Percentiles rank a stretch among this genome's conserved stretches.
Conservation (phyloP, 768 basidiomycete genomes). For the Pleurotus sapidus region DNA sequence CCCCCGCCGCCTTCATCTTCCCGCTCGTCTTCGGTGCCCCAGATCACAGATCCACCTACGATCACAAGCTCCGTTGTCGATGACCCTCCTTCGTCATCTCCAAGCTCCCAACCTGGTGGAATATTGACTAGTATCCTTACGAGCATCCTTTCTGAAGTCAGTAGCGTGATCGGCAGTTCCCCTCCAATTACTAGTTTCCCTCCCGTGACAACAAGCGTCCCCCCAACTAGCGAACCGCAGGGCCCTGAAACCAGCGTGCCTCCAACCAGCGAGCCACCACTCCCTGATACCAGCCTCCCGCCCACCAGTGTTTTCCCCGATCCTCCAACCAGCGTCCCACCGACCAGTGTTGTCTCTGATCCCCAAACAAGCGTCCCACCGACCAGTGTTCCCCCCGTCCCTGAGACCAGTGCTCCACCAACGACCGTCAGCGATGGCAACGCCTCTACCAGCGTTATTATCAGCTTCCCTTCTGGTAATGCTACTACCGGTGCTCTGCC, state of each 20-base stretch:
- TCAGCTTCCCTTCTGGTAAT: constrained; percentile 7
- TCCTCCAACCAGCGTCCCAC: background rate
- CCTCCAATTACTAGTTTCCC: background rate
- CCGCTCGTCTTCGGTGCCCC: background rate
- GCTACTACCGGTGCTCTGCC: constrained; percentile 5
- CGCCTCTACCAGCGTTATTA: background rate
- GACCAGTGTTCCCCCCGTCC: background rate
- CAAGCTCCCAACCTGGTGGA: background rate
- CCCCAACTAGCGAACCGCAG: constrained; percentile 3
- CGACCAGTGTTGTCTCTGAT: background rate
- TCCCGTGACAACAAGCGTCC: constrained; percentile 3
- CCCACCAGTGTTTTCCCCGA: background rate
- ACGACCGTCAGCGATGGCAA: background rate
- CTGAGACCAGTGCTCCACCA: background rate
- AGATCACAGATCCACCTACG: background rate
- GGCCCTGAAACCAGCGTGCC: background rate
- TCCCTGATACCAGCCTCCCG: background rate
- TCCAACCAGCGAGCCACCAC: background rate
- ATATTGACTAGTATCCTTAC: background rate
- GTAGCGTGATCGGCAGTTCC: constrained; percentile 5
- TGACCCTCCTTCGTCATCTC: background rate
- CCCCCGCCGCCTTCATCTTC: background rate
- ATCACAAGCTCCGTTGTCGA: background rate
- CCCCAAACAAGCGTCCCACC: constrained; percentile 6
- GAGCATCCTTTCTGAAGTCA: constrained; percentile 8